Evolutionary conservation across 257 asterid genomes (phyloP).

Genomic region (Lithospermum erythrorhizon): DNA sequence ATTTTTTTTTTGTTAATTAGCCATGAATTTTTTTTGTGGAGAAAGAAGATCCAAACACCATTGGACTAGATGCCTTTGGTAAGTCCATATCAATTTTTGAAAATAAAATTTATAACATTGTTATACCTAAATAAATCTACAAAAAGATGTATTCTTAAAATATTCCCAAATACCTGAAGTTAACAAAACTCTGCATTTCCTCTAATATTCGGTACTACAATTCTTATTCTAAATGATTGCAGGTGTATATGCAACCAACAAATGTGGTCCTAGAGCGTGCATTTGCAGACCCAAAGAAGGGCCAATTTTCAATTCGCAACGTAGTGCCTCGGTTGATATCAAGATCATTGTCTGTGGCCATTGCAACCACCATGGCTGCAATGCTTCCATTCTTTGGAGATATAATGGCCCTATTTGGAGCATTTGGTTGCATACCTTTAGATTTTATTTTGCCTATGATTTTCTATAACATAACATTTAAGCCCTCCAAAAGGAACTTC

Average conservation of each 20-base stretch:
- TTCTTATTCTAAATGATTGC: not conserved
- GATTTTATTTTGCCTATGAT: constrained; percentile 62
- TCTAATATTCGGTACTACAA: too few species aligned
- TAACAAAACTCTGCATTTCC: too few species aligned
- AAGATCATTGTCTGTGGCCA: constrained; percentile 36
- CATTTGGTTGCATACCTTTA: constrained; percentile 55
- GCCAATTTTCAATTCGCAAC: constrained; percentile 32
- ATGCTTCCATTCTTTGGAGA: constrained; percentile 79
- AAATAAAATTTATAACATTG: too few species aligned
- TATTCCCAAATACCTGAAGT: too few species aligned
- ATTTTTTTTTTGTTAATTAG: too few species aligned
- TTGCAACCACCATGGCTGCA: constrained; percentile 51
- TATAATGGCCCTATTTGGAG: constrained; percentile 60
- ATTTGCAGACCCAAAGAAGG: constrained; percentile 43
- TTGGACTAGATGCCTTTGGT: too few species aligned
- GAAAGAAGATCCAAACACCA: too few species aligned
- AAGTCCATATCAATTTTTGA: too few species aligned
- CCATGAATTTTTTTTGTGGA: too few species aligned
- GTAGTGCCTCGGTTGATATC: constrained; percentile 34
- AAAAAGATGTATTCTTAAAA: too few species aligned
- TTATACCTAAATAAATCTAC: too few species aligned
- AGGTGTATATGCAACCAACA: constrained; percentile 64
- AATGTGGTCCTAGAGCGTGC: constrained; percentile 41
- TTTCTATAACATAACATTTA: constrained; percentile 46
- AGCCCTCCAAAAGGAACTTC: constrained; percentile 29